Evolutionary conservation across 73 alveolate species (phyloP).

Genomic region (Paramecium primaurelia): DNA sequence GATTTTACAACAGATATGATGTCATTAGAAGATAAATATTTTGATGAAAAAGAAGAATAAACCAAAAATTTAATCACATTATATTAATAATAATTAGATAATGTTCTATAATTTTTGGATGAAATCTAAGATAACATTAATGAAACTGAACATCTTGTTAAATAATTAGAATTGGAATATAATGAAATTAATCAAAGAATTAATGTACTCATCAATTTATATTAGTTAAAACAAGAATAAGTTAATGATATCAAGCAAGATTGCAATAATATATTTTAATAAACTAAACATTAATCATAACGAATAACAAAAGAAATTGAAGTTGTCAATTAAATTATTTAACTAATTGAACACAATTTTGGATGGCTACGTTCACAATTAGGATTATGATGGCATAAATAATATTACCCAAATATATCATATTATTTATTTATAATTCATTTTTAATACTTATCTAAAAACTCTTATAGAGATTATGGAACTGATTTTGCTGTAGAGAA

Average conservation of each 20-base stretch:
- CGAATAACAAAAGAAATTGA: not conserved
- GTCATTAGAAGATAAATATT: not conserved
- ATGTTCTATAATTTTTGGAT: not conserved
- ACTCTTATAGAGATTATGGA: not conserved
- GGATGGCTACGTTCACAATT: constrained; percentile 6
- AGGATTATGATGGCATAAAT: not conserved
- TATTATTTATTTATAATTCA: not conserved
- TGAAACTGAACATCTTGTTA: not conserved
- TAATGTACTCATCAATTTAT: constrained; percentile 1
- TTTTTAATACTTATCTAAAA: not conserved
- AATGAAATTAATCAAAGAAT: not conserved
- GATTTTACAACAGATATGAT: not conserved
- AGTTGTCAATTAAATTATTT: not conserved
- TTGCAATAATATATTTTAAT: not conserved
- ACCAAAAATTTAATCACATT: not conserved
- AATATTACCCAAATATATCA: not conserved
- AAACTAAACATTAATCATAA: not conserved
- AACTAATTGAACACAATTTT: not conserved
- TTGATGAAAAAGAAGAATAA: not conserved
- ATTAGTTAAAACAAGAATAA: constrained; percentile 25
- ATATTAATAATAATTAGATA: not conserved
- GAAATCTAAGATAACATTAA: not conserved
- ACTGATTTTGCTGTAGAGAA: not conserved
- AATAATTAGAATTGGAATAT: not conserved
- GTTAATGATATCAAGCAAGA: constrained; percentile 5